Base-by-base conservation (phyloP, 2,329 filamentous ascomycete species). In the Plectosphaerella sp. region DNA sequence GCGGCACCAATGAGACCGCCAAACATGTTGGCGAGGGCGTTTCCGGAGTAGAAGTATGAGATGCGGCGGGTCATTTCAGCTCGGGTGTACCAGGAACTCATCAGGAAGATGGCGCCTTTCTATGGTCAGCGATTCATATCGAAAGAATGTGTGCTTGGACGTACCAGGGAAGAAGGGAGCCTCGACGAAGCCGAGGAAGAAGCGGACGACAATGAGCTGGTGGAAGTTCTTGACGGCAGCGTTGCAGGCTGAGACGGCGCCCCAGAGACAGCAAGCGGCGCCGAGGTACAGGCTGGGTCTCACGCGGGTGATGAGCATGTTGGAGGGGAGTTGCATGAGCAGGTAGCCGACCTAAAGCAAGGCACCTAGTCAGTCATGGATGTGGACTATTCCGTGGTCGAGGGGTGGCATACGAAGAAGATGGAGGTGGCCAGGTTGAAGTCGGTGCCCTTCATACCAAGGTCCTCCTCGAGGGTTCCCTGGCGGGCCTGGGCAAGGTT, bases 291-390 rank as follows among this genome's bases (percentile, higher is more conserved):
- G 52, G 2, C 77, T 78, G 1, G 81, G 81, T 10, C 73, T 70
- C 28, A 82, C 66, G 3, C 76, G 68, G 0, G 80, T 83, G 3
- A 85, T 66, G 0, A 82, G 59, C 52, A 85, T 69, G 54, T 86
- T 86, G 0, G 80, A 83, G 0, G 82, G 83, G 0, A 86, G 65
- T 61, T 86, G 81, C 75, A 84, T 83, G 12, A 83, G 64, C 1
- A 85, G 67, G 57, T 86, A 86, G 4, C 81, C 76, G 1, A 83
- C 78, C 54, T 82, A 83, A 41, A 41, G 37, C 3, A 12, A 37
- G 11, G 11, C 35, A 37, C 7, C 4, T 37, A 12, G 35, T 61
- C 58, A 39, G 54, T 55, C 43, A 54, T 39, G 22, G 5, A 3
- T 22, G 22, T 22, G 22, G 22, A n/a, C 22, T 3, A 22, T 22